These are phyloP conservation scores for Penicillium ochrochloron DNA, from an alignment of 495 filamentous ascomycete species.

Conservation along the genomic window DNA sequence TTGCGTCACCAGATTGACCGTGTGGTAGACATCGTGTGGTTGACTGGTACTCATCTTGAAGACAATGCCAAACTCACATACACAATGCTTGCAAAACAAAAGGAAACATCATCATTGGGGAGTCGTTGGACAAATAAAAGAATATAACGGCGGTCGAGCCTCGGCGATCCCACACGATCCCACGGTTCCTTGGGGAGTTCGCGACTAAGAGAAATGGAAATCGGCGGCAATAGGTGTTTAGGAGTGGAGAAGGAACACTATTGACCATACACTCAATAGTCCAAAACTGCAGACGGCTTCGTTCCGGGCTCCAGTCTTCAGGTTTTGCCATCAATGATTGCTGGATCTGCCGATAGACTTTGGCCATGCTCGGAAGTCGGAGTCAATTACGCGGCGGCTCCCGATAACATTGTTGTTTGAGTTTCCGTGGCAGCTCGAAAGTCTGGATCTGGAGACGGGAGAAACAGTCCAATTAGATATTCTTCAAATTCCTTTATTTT, in stretches of 20 bases:
- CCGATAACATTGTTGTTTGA: slow-evolving; percentile 14
- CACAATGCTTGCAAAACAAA: slow-evolving; percentile 4
- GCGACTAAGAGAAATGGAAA: neutral
- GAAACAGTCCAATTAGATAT: too few species aligned
- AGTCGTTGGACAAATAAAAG: slow-evolving; percentile 8
- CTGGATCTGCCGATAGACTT: slow-evolving; percentile 10
- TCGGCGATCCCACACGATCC: slow-evolving; percentile 6
- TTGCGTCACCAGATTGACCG: slow-evolving; percentile 49
- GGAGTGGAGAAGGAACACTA: slow-evolving; percentile 6
- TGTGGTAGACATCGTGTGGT: slow-evolving; percentile 42
- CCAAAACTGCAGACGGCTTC: neutral
- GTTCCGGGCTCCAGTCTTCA: neutral
- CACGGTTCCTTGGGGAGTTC: neutral
- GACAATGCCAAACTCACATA: neutral
- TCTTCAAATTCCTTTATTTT: too few species aligned
- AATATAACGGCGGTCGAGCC: slow-evolving; percentile 1
- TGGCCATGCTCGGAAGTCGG: slow-evolving; percentile 13
- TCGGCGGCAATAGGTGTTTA: neutral
- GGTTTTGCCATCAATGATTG: neutral
- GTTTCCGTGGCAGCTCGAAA: slow-evolving; percentile 1
- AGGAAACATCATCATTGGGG: neutral
- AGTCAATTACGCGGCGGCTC: slow-evolving; percentile 10
- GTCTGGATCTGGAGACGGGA: too few species aligned
- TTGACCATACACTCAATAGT: slow-evolving; percentile 17
- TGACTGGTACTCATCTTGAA: slow-evolving; percentile 34